Conservation (phyloP, 176 grass and related monocot genomes). For the Carex scoparia region DNA sequence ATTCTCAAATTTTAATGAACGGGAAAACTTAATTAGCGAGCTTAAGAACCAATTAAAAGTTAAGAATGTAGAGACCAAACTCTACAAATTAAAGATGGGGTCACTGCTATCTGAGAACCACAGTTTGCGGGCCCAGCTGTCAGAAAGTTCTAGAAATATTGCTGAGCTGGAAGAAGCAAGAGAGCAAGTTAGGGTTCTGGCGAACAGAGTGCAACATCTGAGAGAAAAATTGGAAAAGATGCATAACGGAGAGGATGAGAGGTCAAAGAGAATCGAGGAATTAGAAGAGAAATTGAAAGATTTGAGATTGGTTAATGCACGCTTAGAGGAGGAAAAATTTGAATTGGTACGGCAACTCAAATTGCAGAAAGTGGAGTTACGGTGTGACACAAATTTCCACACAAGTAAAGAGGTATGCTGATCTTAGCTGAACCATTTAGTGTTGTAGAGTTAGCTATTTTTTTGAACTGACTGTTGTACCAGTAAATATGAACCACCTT, state of each 20-base stretch:
- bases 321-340: conserved; percentile 57
- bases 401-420: conserved; percentile 52
- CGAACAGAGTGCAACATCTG: conserved; percentile 45
- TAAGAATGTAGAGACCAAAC: conserved; percentile 62
- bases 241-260: conserved; percentile 36
- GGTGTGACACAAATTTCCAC: conserved; percentile 38
- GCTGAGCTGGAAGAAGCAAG: conserved; percentile 52
- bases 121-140: conserved; percentile 46
- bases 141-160: conserved; percentile 38
- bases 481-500: not conserved
- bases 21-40: conserved; percentile 54
- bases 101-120: conserved; percentile 77
- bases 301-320: conserved; percentile 49
- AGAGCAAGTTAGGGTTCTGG: conserved; percentile 52
- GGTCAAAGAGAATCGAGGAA: conserved; percentile 42
- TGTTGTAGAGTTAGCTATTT: conserved; percentile 23
- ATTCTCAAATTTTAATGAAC: conserved; percentile 63
- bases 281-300: conserved; percentile 53
- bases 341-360: conserved; percentile 57
- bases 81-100: conserved; percentile 66
- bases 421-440: conserved; percentile 31
- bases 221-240: conserved; percentile 36
- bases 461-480: conserved; percentile 3
- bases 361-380: conserved; percentile 29
- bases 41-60: conserved; percentile 85